These are phyloP conservation scores for Neolentinus lepideus DNA, from an alignment of 1,284 basidiomycete species.

Conservation along the genomic window DNA sequence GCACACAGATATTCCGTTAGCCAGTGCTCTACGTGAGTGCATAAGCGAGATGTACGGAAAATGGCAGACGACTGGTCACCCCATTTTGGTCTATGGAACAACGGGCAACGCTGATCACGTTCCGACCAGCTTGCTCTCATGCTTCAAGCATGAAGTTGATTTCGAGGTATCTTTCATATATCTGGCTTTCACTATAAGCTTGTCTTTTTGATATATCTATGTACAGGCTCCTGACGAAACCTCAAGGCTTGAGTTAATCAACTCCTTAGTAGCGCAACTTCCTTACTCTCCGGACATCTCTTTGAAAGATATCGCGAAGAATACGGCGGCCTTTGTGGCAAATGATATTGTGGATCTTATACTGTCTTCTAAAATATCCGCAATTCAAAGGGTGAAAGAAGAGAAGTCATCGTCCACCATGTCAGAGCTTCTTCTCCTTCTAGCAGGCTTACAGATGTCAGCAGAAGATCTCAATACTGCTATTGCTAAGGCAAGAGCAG, in stretches of 20 bases:
- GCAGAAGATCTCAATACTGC: conserved; percentile 69
- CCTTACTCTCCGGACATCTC: conserved; percentile 76
- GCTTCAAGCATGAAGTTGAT: conserved; percentile 84
- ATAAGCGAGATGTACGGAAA: conserved; percentile 46
- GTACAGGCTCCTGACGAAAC: conserved; percentile 73
- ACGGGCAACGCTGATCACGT: conserved; percentile 65
- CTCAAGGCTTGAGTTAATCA: conserved; percentile 64
- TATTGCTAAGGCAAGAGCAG: conserved; percentile 68
- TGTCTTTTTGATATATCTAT: conserved; percentile 6
- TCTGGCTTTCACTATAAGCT: conserved; percentile 1
- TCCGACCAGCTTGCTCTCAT: conserved; percentile 59
- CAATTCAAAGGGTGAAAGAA: conserved; percentile 46
- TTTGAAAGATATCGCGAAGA: conserved; percentile 65
- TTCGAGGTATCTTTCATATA: conserved; percentile 50
- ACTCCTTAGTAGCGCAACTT: conserved; percentile 36
- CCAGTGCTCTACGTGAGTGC: conserved; percentile 61
- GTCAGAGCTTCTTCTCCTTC: conserved; percentile 54
- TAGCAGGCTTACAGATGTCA: neutral
- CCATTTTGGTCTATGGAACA: conserved; percentile 73
- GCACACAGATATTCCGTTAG: conserved; percentile 50
- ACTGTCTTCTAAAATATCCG: conserved; percentile 50
- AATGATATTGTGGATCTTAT: conserved; percentile 78
- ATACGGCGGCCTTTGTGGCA: conserved; percentile 90
- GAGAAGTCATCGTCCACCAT: conserved; percentile 29
- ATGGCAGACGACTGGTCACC: conserved; percentile 56